Evolutionary conservation across 768 basidiomycete genomes (phyloP), one percentile per base, ranked within the genome.

Genomic region (Mycena floridula): DNA sequence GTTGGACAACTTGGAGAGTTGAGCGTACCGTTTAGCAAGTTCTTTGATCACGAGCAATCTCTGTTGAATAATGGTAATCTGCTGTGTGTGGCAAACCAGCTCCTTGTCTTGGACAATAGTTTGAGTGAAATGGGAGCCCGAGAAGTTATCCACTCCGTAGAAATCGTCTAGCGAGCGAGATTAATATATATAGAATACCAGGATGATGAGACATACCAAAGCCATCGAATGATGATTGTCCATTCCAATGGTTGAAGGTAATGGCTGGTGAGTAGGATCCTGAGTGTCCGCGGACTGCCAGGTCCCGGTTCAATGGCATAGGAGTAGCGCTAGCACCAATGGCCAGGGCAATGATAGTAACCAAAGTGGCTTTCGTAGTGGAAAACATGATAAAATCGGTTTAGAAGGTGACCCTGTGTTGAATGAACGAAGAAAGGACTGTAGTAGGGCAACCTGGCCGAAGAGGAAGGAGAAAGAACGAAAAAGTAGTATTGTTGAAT

Each of bases 201-300:
- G 13, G 32, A 35, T 13, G 32, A 4, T 35, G 32, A 4, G 18
- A 15, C 32, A 35, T 30, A 30, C 45, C 48, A 46, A 69, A 69
- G 42, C 55, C 49, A 38, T 48, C 39, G 16, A 67, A 48, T 24
- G 64, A 62, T 16, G 52, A 46, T 39, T 58, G 45, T 8, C 66
- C 67, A 45, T 56, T 58, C 60, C 64, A 68, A 52, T 61, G 48
- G 56, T 67, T 58, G 56, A 68, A 66, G 22, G 64, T 64, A 30
- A 40, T 20, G 40, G 47, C 27, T 15, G 38, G 38, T 13, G 23
- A 24, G 18, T 20, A 26, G 45, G 24, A 39, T 18, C 18, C n/a
- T n/a, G n/a, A n/a, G n/a, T n/a, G n/a, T n/a, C n/a, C n/a, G n/a
- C n/a, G n/a, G n/a, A n/a, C n/a, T n/a, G n/a, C n/a, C n/a, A n/a